Evolutionary conservation across 169 alveolate genomes (phyloP), one percentile per base, ranked within the genome.

Genomic region (Plasmodium knowlesi): DNA sequence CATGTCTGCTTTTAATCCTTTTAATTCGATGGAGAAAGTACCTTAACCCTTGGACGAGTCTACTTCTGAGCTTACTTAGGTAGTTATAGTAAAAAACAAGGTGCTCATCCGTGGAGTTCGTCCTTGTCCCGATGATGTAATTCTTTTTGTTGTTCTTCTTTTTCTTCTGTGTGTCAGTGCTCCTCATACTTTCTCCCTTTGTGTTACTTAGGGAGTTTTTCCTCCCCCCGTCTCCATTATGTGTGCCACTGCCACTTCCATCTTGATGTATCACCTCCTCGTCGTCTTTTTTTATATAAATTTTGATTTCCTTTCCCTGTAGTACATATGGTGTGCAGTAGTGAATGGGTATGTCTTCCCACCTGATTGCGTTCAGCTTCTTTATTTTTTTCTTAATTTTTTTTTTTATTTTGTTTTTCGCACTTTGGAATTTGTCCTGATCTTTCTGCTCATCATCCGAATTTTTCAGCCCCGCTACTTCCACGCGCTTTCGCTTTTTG

Each of bases 51-150:
- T 37, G n/a, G n/a, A 71, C 41, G 12, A 91, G 78, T 37, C 95
- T 81, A 46, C 80, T 91, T 50, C 50, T 28, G 61, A 91, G 43
- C 61, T 82, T 91, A 43, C 92, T 91, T 5, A 91, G 22, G 83
- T 76, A 91, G 61, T 91, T 91, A 22, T 82, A 91, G 61, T 91
- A 82, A 71, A 22, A 78, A 8, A 91, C 81, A 14, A 91, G 67
- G 82, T 91, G 84, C 34, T 91, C 95, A 82, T 91, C 92, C 14
- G 95, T 91, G 22, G 95, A 91, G 53, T 91, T 82, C 3, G 95
- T 91, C 37, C 92, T 82, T 19, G 95, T 46, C 19, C 95, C 95
- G 22, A 91, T 82, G 6, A 91, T 30, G n/a, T 91, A 91, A 80
- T 57, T 81, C n/a, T 57, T 79, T 25, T 81, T 89, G 25, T 67